phyloP scores from a whole-genome alignment of 768 basidiomycete species.

The Leccinum broughii region DNA sequence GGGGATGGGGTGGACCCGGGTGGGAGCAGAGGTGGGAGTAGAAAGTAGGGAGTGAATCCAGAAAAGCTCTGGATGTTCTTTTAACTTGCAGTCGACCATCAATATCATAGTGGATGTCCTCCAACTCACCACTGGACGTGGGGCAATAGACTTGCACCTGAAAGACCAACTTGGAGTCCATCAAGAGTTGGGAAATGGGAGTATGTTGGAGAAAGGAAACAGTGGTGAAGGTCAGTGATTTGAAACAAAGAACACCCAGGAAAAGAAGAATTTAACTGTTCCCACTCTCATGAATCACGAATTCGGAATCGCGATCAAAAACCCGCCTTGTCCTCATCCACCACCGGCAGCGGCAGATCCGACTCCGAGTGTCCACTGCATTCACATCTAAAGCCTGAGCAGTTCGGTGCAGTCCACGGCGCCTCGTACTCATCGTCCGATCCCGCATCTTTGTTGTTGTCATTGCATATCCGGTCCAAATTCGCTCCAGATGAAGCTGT shows the following conservation, averaged over 20 bases:
- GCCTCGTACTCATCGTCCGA: background rate
- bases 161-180: too few species aligned
- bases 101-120: too few species aligned
- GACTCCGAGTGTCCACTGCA: background rate
- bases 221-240: background rate
- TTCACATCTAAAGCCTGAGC: background rate
- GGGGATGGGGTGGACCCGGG: too few species aligned
- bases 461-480: background rate
- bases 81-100: background rate
- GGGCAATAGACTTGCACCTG: too few species aligned
- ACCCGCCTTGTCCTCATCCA: background rate
- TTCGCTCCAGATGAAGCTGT: conserved; percentile 38
- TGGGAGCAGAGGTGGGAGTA: background rate
- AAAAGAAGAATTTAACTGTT: background rate
- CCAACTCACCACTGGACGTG: too few species aligned
- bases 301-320: background rate
- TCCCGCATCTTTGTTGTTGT: background rate
- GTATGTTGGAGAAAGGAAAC: background rate
- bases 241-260: background rate
- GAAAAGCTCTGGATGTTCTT: background rate
- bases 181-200: background rate
- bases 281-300: background rate
- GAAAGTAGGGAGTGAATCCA: background rate
- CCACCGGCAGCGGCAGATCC: background rate
- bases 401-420: conserved; percentile 8